phyloP scores from a whole-genome alignment of 2,329 filamentous ascomycete species.

The Trichoderma arundinaceum region DNA sequence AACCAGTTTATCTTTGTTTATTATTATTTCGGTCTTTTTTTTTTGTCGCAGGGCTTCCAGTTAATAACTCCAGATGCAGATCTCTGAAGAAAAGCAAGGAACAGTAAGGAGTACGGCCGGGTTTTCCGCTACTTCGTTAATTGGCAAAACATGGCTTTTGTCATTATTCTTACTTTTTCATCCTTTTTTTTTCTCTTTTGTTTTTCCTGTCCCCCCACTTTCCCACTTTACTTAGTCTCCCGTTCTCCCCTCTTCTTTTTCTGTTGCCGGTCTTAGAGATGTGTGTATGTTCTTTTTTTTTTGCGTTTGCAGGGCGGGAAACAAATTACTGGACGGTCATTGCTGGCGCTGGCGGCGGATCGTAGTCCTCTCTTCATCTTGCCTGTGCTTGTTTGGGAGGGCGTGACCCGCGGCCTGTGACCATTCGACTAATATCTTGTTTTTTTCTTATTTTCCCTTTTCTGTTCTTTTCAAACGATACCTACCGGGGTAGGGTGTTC shows the following conservation, averaged over 20 bases:
- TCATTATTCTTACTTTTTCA: conserved; percentile 19
- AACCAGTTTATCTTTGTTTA: conserved; percentile 24
- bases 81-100: conserved; percentile 28
- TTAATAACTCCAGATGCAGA: conserved; percentile 29
- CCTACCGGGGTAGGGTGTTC: conserved; percentile 3
- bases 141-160: conserved; percentile 22
- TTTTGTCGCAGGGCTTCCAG: conserved; percentile 25
- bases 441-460: neutral
- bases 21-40: conserved; percentile 14
- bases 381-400: conserved; percentile 26
- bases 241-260: conserved; percentile 8
- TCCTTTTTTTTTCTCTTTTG: conserved; percentile 19
- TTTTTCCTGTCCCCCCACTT: neutral
- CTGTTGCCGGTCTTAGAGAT: conserved; percentile 28
- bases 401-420: conserved; percentile 13
- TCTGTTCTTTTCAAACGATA: conserved; percentile 13
- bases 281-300: conserved; percentile 25
- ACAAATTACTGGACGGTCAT: conserved; percentile 29
- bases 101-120: conserved; percentile 30
- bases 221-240: neutral
- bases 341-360: conserved; percentile 29
- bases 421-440: conserved; percentile 24
- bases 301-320: conserved; percentile 29
- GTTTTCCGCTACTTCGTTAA: conserved; percentile 28
- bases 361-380: conserved; percentile 23